These are phyloP conservation scores for Podospora appendiculata DNA, from an alignment of 495 filamentous ascomycete genomes.

Conservation along the genomic window DNA sequence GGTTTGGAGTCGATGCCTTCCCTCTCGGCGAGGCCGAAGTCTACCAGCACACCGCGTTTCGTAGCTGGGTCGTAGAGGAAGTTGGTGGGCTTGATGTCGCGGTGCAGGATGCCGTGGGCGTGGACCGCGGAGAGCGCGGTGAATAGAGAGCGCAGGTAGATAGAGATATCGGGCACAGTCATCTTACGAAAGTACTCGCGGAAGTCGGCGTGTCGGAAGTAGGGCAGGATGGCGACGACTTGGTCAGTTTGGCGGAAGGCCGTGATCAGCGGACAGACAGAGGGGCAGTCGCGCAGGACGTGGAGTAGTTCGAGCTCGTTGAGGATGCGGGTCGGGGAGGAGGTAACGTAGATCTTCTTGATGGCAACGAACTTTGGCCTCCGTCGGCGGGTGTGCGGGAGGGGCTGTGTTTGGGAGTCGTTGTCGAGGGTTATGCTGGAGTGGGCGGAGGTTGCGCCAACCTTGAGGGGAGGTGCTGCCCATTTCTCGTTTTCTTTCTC, in stretches of 20 bases:
- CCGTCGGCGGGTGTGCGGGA: slow-evolving; percentile 21
- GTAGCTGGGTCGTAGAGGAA: slow-evolving; percentile 87
- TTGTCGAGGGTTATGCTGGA: slow-evolving; percentile 18
- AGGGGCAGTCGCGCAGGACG: slow-evolving; percentile 70
- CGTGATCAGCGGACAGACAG: slow-evolving; percentile 92
- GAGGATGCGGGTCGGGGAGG: slow-evolving; percentile 82
- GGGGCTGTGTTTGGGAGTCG: neutral
- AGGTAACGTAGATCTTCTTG: slow-evolving; percentile 99
- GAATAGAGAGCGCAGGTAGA: slow-evolving; percentile 87
- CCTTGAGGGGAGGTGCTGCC: slow-evolving; percentile 52
- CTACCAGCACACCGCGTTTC: slow-evolving; percentile 81
- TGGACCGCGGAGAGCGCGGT: slow-evolving; percentile 79
- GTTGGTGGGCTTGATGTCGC: slow-evolving; percentile 99
- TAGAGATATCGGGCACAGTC: slow-evolving; percentile 70
- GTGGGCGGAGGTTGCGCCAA: slow-evolving; percentile 7
- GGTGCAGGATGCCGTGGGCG: slow-evolving; percentile 74
- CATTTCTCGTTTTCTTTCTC: slow-evolving; percentile 56
- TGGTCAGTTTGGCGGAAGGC: slow-evolving; percentile 91
- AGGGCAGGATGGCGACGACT: slow-evolving; percentile 89
- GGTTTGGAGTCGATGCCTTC: slow-evolving; percentile 65
- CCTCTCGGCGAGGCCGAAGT: slow-evolving; percentile 90
- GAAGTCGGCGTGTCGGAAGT: slow-evolving; percentile 94
- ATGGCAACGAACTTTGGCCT: slow-evolving; percentile 79
- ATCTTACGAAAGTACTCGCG: slow-evolving; percentile 89
- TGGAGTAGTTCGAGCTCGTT: slow-evolving; percentile 97